Percentiles rank a stretch among this genome's conserved stretches.
phyloP scores from a whole-genome alignment of 768 basidiomycete genomes.

The Strobilomyces echinocephalus region DNA sequence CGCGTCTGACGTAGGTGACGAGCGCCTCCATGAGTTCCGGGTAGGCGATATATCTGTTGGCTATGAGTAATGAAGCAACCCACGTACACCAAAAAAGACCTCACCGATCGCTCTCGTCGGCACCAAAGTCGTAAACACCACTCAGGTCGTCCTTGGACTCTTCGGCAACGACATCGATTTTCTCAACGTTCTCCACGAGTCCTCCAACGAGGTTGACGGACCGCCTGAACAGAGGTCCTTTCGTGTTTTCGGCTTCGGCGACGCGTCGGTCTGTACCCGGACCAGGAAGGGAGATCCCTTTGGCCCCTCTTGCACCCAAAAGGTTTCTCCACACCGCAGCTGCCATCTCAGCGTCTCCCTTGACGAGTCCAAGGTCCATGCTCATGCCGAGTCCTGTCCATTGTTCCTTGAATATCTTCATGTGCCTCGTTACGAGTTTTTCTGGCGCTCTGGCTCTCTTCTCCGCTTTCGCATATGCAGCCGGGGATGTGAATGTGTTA shows the following conservation, averaged over 20 bases:
- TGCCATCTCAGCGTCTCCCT: conserved; percentile 79
- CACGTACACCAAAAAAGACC: background rate
- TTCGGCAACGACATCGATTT: conserved; percentile 54
- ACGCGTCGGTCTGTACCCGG: conserved; percentile 5
- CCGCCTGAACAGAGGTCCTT: conserved; percentile 42
- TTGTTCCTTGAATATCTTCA: conserved; percentile 91
- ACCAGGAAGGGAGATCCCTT: conserved; percentile 48
- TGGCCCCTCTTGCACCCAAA: conserved; percentile 78
- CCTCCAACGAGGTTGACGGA: conserved; percentile 70
- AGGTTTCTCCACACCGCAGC: conserved; percentile 89
- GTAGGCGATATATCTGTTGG: conserved; percentile 66
- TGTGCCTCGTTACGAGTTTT: conserved; percentile 73
- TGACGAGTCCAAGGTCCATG: conserved; percentile 72
- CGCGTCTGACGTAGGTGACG: conserved; percentile 65
- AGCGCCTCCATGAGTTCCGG: conserved; percentile 70
- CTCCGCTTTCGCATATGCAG: conserved; percentile 26
- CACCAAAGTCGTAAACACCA: conserved; percentile 67
- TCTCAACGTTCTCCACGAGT: conserved; percentile 53
- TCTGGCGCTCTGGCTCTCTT: conserved; percentile 59
- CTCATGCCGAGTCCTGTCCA: conserved; percentile 80
- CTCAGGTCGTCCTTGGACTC: conserved; percentile 61
- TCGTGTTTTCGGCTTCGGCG: conserved; percentile 3
- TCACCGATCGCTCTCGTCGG: conserved; percentile 40
- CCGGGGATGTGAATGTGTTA: conserved; percentile 25
- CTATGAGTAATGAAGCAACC: background rate